Percentiles rank a stretch among this genome's conserved stretches.
Evolutionary conservation across 2,329 filamentous ascomycete genomes (phyloP).

Genomic region (Ambrosiella beaveri): DNA sequence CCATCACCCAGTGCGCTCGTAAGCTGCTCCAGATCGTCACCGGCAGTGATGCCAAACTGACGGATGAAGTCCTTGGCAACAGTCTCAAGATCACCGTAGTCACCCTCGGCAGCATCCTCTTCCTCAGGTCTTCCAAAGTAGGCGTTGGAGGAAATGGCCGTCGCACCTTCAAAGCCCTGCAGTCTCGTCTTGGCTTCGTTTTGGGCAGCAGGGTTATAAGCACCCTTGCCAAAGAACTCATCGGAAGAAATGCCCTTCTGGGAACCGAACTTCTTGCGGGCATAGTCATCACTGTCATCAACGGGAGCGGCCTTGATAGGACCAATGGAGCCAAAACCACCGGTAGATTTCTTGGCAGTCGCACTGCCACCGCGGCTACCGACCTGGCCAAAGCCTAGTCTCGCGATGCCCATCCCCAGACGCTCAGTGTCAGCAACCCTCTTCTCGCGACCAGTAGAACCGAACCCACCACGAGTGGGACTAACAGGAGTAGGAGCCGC

Average conservation of each 20-base stretch:
- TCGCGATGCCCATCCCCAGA: conserved; percentile 71
- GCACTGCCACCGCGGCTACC: conserved; percentile 36
- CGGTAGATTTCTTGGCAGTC: conserved; percentile 54
- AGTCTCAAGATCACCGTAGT: conserved; percentile 81
- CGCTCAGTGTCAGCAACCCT: conserved; percentile 69
- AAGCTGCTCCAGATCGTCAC: conserved; percentile 87
- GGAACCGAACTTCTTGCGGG: conserved; percentile 69
- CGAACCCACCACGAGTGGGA: conserved; percentile 44
- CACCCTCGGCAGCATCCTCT: conserved; percentile 32
- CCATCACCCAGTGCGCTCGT: conserved; percentile 71
- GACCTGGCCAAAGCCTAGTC: conserved; percentile 78
- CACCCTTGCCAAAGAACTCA: conserved; percentile 89
- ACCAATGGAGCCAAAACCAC: conserved; percentile 72
- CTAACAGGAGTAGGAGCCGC: conserved; percentile 59
- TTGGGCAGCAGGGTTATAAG: conserved; percentile 64
- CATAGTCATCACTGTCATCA: conserved; percentile 68
- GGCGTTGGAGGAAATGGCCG: conserved; percentile 83
- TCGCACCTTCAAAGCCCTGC: conserved; percentile 83
- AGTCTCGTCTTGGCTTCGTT: conserved; percentile 75
- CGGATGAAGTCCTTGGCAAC: conserved; percentile 92
- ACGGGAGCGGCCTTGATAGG: conserved; percentile 44
- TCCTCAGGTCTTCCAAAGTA: conserved; percentile 93
- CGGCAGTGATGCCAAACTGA: conserved; percentile 86
- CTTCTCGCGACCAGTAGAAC: conserved; percentile 43
- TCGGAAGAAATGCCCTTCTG: conserved; percentile 97